phyloP scores from a whole-genome alignment of 306 rosid species.

The Citrullus mucosospermus region DNA sequence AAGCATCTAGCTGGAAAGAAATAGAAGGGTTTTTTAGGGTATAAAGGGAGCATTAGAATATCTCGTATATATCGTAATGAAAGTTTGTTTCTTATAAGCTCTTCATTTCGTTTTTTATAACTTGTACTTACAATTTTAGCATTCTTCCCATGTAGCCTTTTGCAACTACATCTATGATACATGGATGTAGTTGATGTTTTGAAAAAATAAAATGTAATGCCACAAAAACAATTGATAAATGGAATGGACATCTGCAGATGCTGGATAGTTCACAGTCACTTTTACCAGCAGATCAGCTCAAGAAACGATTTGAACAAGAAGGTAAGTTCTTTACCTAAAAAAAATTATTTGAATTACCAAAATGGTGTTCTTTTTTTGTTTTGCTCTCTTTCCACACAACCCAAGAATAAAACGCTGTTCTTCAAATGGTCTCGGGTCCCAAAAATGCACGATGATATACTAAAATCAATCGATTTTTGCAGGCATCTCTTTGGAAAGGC shows the following conservation, averaged over 20 bases:
- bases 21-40: not conserved
- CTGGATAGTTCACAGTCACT: conserved; percentile 67
- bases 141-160: not conserved
- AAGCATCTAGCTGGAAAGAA: not conserved
- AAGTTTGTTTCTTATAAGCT: not conserved
- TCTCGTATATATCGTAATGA: not conserved
- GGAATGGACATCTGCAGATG: conserved; percentile 26
- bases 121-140: not conserved
- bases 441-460: not conserved
- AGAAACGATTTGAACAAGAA: conserved; percentile 53
- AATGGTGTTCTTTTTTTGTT: not conserved
- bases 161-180: not conserved
- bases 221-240: not conserved
- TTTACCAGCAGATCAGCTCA: conserved; percentile 56
- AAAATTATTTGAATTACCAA: not conserved
- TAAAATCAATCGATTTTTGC: conserved; percentile 12
- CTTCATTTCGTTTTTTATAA: not conserved
- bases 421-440: not conserved
- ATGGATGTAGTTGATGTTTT: not conserved
- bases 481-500: conserved; percentile 74
- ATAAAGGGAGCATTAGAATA: not conserved
- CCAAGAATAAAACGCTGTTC: not conserved
- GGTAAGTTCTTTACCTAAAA: conserved; percentile 20
- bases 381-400: not conserved
- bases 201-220: not conserved